Base-by-base conservation (phyloP, 1,139 yeast species). In the Taphrina sp. region DNA sequence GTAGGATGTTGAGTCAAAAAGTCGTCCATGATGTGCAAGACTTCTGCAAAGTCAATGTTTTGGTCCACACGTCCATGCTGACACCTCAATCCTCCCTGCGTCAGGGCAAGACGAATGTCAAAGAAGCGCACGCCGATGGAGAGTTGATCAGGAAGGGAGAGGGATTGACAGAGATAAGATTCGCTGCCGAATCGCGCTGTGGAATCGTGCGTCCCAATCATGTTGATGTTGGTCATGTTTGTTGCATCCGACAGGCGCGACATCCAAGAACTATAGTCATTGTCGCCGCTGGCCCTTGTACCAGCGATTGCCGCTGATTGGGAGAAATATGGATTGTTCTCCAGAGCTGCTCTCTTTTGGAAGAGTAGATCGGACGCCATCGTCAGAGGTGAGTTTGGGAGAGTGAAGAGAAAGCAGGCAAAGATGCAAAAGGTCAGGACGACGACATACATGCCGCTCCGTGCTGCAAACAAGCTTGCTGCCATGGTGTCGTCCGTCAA, bases 11-110 rank as follows among this genome's bases (percentile, higher is more conserved):
- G 14, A 5, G 16, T 23, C 33, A 49, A 26, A 26, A 49, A 49
- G 3, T 20, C 34, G 26, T 34, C 28, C 28, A 49, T 39, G 24
- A 17, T 16, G 16, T 23, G 35, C 29, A 49, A 19, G 39, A 49
- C 38, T 5, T 49, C 39, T 22, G 16, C 20, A 24, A 49, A 49
- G 19, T 41, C 29, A 14, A 42, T 19, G 5, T 38, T 34, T 24
- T 49, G 54, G 17, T 20, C 20, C n/a, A 49, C 54, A 20, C 46
- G 38, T n/a, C 54, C 54, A 20, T 49, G 54, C 33, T 49, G 54
- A 14, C 46, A 41, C 29, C 31, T 28, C 19, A 49, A 39, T 10
- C n/a, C 26, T 1, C 54, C 54, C 4, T 33, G 5, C 10, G 20
- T 28, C 4, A 31, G 20, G 36, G 20, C 31, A 36, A 49, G 37